Evolutionary conservation across 345 rosid genomes (phyloP).

Genomic region (Gossypium arboreum): DNA sequence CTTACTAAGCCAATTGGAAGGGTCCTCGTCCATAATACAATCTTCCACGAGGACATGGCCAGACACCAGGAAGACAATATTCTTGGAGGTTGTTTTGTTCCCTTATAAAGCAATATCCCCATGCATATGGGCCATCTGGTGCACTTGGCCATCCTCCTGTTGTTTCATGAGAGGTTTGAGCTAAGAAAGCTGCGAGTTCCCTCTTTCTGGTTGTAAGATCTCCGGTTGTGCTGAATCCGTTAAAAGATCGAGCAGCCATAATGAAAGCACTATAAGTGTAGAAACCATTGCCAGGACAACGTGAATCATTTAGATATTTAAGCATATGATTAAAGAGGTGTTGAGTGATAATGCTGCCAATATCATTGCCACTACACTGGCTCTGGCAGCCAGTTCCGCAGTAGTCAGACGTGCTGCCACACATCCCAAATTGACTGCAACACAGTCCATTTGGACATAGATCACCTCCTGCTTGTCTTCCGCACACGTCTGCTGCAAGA

Average conservation of each 20-base stretch:
- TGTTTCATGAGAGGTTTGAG: constrained; percentile 40
- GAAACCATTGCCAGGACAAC: constrained; percentile 27
- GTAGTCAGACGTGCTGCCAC: constrained; percentile 24
- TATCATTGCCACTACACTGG: constrained; percentile 22
- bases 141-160: constrained; percentile 55
- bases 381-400: constrained; percentile 27
- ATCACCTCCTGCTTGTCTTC: constrained; percentile 28
- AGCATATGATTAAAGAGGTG: constrained; percentile 22
- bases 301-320: constrained; percentile 24
- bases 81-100: constrained; percentile 35
- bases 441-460: constrained; percentile 24
- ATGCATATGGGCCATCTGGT: constrained; percentile 61
- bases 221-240: constrained; percentile 29
- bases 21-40: constrained; percentile 69
- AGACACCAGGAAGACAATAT: constrained; percentile 36
- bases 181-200: constrained; percentile 38
- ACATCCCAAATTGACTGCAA: constrained; percentile 26
- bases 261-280: constrained; percentile 33
- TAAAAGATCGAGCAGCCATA: constrained; percentile 19
- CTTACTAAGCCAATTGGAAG: constrained; percentile 50
- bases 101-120: constrained; percentile 57
- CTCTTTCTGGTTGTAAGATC: constrained; percentile 22
- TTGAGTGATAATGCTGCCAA: constrained; percentile 2
- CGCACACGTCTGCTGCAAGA: constrained; percentile 23
- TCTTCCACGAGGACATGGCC: constrained; percentile 52